Evolutionary conservation across 78 protist species (phyloP), one percentile per base, ranked within the genome.

Genomic region (slime mould (Dictyostelium discoideum)): DNA sequence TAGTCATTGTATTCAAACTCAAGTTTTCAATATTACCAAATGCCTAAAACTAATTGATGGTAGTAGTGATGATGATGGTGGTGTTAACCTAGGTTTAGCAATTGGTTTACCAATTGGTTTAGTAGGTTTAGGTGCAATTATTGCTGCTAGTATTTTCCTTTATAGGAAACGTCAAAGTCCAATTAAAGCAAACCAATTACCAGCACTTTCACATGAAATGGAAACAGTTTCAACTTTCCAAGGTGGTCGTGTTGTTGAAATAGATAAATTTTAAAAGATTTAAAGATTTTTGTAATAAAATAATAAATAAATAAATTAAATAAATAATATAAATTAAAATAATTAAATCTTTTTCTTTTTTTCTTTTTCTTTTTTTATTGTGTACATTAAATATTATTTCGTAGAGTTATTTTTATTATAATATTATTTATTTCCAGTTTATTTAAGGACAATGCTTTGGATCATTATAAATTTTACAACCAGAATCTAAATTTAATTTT

Each of bases 401-500:
- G 69, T 69, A 42, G 3, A 42, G 0, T 42, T 42, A 42, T 69
- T 26, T 65, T 69, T 69, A 69, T 22, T 22, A 26, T 69, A 16
- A 22, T 69, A 69, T 69, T 65, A 46, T 54, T 60, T 14, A 20
- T 14, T 60, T 60, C 69, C 20, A 60, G 9, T 60, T 37, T 10
- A 74, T 48, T 26, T 81, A 81, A 29, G 86, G 86, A 2, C 94
- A 88, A 69, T 88, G 94, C 0, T 78, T 88, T 88, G 94, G 94
- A 67, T 78, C 86, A 67, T 88, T 88, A 80, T 88, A 88, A 65
- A 88, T 88, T 84, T 88, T 88, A 80, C 94, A 88, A 22, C 94
- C 94, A 42, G 94, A 88, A 29, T 87, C 93, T 87, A 48, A 26
- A 26, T 54, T 16, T 54, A 4, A 0, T 54, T 54, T 54, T 16